Evolutionary conservation across 371 early-diverging fungal species (phyloP).

Genomic region (Apophysomyces sp.): DNA sequence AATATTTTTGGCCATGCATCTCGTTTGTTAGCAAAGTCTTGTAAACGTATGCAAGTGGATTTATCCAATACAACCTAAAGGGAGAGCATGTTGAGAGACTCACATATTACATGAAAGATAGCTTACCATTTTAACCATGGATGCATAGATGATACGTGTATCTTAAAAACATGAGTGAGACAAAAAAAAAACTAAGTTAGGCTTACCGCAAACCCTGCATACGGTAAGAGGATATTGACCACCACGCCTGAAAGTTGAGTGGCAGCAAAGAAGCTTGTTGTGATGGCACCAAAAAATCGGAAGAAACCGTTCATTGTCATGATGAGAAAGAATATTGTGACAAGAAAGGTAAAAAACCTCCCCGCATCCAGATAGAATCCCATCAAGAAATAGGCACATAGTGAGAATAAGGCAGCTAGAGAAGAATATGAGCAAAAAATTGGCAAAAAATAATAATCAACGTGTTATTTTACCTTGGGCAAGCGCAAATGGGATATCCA

Average conservation of each 20-base stretch:
- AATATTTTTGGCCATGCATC: slow-evolving; percentile 58
- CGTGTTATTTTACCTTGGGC: slow-evolving; percentile 32
- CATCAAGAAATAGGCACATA: slow-evolving; percentile 49
- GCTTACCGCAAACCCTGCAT: slow-evolving; percentile 41
- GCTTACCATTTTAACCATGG: background rate
- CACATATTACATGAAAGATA: background rate
- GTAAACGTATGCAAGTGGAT: slow-evolving; percentile 71
- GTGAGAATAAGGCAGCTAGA: slow-evolving; percentile 16
- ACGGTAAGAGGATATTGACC: slow-evolving; percentile 44
- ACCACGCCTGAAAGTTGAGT: slow-evolving; percentile 46
- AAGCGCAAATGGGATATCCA: slow-evolving; percentile 41
- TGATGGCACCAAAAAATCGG: slow-evolving; percentile 48
- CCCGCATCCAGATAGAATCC: slow-evolving; percentile 46
- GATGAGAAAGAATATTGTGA: slow-evolving; percentile 35
- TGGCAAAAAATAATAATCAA: background rate
- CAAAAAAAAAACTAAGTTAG: too few relatives aligned
- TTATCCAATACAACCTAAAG: slow-evolving; percentile 46
- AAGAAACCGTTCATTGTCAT: slow-evolving; percentile 48
- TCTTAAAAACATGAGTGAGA: too few relatives aligned
- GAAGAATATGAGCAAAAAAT: background rate
- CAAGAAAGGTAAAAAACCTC: slow-evolving; percentile 45
- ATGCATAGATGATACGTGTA: background rate
- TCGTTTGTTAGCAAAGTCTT: slow-evolving; percentile 74
- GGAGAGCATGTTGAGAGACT: background rate
- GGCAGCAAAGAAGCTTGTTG: slow-evolving; percentile 45